Evolutionary conservation across 2,329 filamentous ascomycete genomes (phyloP), one percentile per base, ranked within the genome.

Genomic region (Fusarium neocosmosporiellum): DNA sequence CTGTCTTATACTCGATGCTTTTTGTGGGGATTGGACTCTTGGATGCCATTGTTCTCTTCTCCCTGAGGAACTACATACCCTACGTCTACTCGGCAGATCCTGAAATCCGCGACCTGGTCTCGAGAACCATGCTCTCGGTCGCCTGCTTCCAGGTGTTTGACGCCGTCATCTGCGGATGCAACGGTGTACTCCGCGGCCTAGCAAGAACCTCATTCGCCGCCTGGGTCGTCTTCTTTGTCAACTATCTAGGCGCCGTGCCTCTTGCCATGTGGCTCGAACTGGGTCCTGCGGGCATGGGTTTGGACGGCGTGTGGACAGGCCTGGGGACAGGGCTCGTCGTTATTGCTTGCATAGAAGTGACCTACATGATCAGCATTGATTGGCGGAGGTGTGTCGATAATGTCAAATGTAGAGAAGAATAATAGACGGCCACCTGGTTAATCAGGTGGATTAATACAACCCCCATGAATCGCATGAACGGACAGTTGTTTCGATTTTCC

Each of bases 221-320:
- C 0, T 72, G 68, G 71, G 59, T 72, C 2, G 71, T 74, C 0
- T 64, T 70, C n/a, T 39, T 69, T 0, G 62, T 74, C 13, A 74
- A 74, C 18, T 74, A 74, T n/a, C 16, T 74, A 0, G 62, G 59
- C 5, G 71, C 71, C 2, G 71, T 74, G 14, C 71, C 71, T 1
- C 27, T 74, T 0, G 71, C 71, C 0, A 16, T 74, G 3, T 74
- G 68, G 68, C 1, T 74, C 1, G 71, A 72, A 1, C 3, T 74
- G 4, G 71, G 71, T 1, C 54, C 68, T 13, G 39, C 29, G 4
- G 8, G 59, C 1, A 29, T 66, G 6, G 71, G 68, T 0, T 1
- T 73, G 8, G 68, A 69, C 2, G 71, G 71, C 7, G 65, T 73
- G 13, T 73, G 71, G 71, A 59, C 60, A 10, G 71, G 71, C 24